Conservation (phyloP, 1,284 basidiomycete species). For the Austroboletus novae-zelandiae region DNA sequence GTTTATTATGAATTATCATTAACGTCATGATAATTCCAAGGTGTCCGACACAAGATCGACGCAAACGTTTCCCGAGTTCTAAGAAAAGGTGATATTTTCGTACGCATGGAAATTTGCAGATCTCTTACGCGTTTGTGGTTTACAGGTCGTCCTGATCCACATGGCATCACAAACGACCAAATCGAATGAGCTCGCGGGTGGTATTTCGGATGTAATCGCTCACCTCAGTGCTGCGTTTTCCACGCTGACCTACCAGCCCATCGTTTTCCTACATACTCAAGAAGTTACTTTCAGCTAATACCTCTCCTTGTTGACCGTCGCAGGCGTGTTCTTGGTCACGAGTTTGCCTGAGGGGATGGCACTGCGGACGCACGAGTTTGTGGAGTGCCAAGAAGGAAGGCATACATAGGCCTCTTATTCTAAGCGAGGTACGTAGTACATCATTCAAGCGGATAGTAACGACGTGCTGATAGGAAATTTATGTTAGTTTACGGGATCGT, state of each 20-base stretch:
- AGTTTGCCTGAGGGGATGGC: constrained; percentile 89
- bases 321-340: no score
- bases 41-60: constrained; percentile 78
- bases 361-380: constrained; percentile 68
- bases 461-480: no score
- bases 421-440: no score
- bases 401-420: constrained; percentile 76
- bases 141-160: constrained; percentile 84
- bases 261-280: no score
- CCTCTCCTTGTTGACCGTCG: no score
- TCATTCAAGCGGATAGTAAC: not conserved
- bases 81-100: constrained; percentile 53
- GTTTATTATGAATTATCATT: not conserved
- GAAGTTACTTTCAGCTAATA: no score
- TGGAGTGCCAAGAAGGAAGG: constrained; percentile 62
- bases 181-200: constrained; percentile 71
- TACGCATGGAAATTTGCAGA: not conserved
- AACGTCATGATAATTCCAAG: constrained; percentile 36
- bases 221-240: constrained; percentile 83
- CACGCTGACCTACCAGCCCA: constrained; percentile 85
- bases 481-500: no score
- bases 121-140: constrained; percentile 2
- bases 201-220: constrained; percentile 77
- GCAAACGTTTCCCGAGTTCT: constrained; percentile 82
- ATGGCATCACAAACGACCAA: constrained; percentile 83